Evolutionary conservation across 371 early-diverging fungal species (phyloP), one percentile per base, ranked within the genome.

Genomic region (Rhizopus sp.): DNA sequence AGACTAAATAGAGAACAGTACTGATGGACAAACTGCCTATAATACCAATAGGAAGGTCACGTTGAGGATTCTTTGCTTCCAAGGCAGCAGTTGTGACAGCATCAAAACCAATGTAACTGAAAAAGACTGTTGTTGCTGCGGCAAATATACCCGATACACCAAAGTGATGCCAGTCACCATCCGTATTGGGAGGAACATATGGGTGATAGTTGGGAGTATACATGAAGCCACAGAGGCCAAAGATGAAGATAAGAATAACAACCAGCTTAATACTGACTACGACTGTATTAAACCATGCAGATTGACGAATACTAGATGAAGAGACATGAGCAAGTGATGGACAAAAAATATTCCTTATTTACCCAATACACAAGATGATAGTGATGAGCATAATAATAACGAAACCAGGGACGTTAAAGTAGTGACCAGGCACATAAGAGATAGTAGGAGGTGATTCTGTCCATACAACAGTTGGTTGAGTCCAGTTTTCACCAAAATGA

Each of bases 81-180:
- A 91, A 88, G 3, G 96, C 89, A 3, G 88, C 87, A 0, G 95
- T 94, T 0, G 93, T 89, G 9, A 95, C 90, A 7, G 92, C 84
- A 68, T 94, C 96, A 70, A 93, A 94, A 16, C 95, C 94, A 69
- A 91, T 89, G 60, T 91, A 94, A 12, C 93, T 87, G 61, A 94
- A 96, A 69, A 94, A 93, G 7, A 94, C 93, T 0, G 84, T 79
- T n/a, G 85, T 81, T 8, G 93, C 83, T 7, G 85, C 93, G 35
- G 88, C 78, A 57, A 93, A 83, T 10, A 95, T 64, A 32, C 94
- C 95, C 7, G 73, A 53, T 2, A 69, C 78, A 42, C 93, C 93
- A 72, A 79, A 91, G 64, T 75, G 55, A 58, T 66, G 58, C 88
- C 85, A 65, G 57, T 77, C 56, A 9, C 69, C 74, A 7, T 69